Percentiles rank a stretch among this genome's conserved stretches.
Evolutionary conservation across 306 rosid species (phyloP).

Genomic region (Psophocarpus tetragonolobus): DNA sequence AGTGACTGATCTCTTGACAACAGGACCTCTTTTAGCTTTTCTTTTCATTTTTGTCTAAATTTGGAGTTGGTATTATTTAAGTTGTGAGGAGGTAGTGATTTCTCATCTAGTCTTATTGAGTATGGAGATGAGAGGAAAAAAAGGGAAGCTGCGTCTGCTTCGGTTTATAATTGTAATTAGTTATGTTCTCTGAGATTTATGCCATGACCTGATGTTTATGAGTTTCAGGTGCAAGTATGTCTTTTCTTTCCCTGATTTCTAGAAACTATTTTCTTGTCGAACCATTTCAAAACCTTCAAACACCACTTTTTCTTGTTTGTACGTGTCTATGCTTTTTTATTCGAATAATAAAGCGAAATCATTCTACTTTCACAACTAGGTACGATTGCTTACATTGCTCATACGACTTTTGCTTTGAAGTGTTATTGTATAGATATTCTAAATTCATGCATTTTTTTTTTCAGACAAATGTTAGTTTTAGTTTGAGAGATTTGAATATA

Average conservation of each 20-base stretch:
- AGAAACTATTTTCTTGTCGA: not conserved
- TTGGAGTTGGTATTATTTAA: conserved; percentile 26
- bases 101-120: conserved; percentile 40
- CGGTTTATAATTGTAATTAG: conserved; percentile 37
- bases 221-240: conserved; percentile 11
- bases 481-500: too few species aligned
- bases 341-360: not conserved
- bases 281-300: not conserved
- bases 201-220: conserved; percentile 26
- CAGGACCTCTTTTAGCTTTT: conserved; percentile 10
- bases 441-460: not conserved
- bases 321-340: not conserved
- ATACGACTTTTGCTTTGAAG: not conserved
- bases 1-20: conserved; percentile 51
- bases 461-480: too few species aligned
- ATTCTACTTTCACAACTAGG: not conserved
- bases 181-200: conserved; percentile 20
- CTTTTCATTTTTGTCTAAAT: conserved; percentile 15
- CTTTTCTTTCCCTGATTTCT: not conserved
- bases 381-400: not conserved
- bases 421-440: not conserved
- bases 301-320: not conserved
- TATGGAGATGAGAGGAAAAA: conserved; percentile 9
- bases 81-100: conserved; percentile 35
- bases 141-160: conserved; percentile 12